phyloP scores from a whole-genome alignment of 345 rosid genomes.

The Hypericum androsaemum region DNA sequence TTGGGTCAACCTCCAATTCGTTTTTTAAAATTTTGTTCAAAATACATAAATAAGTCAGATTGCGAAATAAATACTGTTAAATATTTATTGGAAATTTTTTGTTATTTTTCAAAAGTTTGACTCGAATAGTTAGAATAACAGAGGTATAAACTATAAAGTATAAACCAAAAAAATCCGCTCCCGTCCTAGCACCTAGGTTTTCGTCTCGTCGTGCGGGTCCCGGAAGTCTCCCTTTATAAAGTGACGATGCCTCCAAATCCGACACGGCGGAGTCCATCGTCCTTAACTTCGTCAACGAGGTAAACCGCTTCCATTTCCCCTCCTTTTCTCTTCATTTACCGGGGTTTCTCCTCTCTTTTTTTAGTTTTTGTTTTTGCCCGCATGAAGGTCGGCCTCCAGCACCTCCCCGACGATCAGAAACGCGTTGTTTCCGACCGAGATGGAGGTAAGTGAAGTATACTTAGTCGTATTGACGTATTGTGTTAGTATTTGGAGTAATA shows the following conservation, averaged over 20 bases:
- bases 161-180: constrained; percentile 90
- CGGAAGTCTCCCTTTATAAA: too few species aligned
- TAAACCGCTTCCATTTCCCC: constrained; percentile 4
- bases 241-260: too few species aligned
- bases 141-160: too few species aligned
- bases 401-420: constrained; percentile 53
- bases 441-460: constrained; percentile 53
- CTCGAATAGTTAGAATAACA: too few species aligned
- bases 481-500: neutral
- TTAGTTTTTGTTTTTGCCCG: constrained; percentile 13
- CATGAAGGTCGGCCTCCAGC: constrained; percentile 67
- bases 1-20: too few species aligned
- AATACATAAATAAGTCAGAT: too few species aligned
- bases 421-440: constrained; percentile 46
- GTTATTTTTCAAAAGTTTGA: too few species aligned
- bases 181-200: constrained; percentile 60
- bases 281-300: constrained; percentile 89
- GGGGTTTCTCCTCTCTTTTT: neutral
- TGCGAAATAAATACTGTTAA: too few species aligned
- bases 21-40: too few species aligned
- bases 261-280: constrained; percentile 32
- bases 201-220: too few species aligned
- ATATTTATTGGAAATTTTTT: too few species aligned
- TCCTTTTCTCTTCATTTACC: neutral
- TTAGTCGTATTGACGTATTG: too few species aligned